These are phyloP conservation scores for Theileria parva DNA, from an alignment of 169 alveolate genomes.

Conservation along the genomic window DNA sequence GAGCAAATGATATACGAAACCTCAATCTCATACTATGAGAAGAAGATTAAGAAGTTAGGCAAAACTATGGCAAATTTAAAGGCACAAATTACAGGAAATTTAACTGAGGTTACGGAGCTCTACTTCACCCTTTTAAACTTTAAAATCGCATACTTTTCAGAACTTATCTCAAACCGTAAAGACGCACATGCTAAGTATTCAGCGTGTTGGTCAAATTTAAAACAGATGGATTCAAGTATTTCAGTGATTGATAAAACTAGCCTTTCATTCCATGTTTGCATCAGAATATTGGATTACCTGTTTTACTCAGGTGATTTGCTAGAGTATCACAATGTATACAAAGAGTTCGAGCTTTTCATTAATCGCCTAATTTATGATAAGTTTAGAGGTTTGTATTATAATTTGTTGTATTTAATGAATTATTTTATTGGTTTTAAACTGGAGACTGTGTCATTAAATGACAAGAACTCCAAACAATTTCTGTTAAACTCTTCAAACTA, in stretches of 20 bases:
- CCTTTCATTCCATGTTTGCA: conserved; percentile 38
- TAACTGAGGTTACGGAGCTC: conserved; percentile 31
- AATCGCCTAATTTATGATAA: not conserved
- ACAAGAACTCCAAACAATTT: conserved; percentile 18
- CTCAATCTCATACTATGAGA: conserved; percentile 53
- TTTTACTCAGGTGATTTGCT: conserved; percentile 22
- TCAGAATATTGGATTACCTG: conserved; percentile 31
- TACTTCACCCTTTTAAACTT: conserved; percentile 25
- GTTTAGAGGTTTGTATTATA: conserved; percentile 38
- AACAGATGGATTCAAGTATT: conserved; percentile 15
- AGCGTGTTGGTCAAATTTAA: conserved; percentile 33
- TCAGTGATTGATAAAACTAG: conserved; percentile 27
- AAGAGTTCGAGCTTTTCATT: conserved; percentile 35
- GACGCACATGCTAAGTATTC: conserved; percentile 27
- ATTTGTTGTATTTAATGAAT: conserved; percentile 29
- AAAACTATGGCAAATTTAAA: conserved; percentile 29
- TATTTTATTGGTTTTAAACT: conserved; percentile 46
- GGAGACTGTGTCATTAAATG: conserved; percentile 26
- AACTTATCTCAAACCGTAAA: conserved; percentile 46
- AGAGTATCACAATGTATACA: conserved; percentile 23
- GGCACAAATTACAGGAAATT: not conserved
- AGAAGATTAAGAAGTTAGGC: conserved; percentile 26
- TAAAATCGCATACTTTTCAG: conserved; percentile 55
- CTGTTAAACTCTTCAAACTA: conserved; percentile 45
- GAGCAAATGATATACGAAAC: conserved; percentile 50